A percentile compares a stretch with the other conserved stretches of the same genome.
These are phyloP conservation scores for Smallanthus sonchifolius DNA, from an alignment of 129 eudicot genomes.

Conservation along the genomic window DNA sequence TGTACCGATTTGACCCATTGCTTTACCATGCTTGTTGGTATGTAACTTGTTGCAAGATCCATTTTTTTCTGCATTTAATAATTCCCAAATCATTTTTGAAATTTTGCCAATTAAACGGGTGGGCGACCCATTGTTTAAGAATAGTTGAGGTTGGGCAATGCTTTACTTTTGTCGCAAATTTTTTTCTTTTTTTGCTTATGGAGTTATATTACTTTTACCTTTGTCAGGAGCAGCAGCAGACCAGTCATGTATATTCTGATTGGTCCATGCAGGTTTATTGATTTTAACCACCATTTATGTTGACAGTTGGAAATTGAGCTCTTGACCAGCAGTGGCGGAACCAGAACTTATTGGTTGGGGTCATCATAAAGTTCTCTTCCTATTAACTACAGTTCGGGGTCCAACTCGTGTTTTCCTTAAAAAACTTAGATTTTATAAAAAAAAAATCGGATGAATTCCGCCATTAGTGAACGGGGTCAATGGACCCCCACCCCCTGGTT, in stretches of 20 bases:
- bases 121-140: not conserved
- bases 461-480: no score
- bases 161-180: not conserved
- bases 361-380: no score
- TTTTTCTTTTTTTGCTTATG: not conserved
- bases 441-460: no score
- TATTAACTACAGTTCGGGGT: no score
- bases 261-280: slow-evolving; percentile 91
- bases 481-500: no score
- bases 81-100: not conserved
- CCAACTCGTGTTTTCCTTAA: no score
- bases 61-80: not conserved
- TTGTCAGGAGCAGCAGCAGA: slow-evolving; percentile 59
- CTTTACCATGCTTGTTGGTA: not conserved
- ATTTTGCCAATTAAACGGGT: not conserved
- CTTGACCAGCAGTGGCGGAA: not conserved
- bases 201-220: slow-evolving; percentile 11
- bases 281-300: not conserved
- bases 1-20: not conserved
- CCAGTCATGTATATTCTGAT: slow-evolving; percentile 68
- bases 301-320: not conserved
- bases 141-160: not conserved
- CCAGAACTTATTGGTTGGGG: no score
- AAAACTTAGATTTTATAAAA: no score
- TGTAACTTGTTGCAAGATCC: not conserved